phyloP scores from a whole-genome alignment of 2,329 filamentous ascomycete species.

The Zymoseptoria brevis region DNA sequence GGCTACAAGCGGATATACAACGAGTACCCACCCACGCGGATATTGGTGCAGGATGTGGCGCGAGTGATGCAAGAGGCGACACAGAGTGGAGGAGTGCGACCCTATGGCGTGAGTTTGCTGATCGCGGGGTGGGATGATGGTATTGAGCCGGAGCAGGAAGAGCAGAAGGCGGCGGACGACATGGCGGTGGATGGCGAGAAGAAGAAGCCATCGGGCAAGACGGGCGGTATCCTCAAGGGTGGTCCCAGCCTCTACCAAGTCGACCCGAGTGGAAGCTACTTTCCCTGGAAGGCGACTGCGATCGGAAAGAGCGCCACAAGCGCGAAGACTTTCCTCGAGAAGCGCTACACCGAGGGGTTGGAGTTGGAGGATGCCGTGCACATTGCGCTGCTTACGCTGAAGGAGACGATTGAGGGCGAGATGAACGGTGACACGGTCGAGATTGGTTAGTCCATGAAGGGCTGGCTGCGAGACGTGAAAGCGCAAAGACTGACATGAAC shows the following conservation, averaged over 20 bases:
- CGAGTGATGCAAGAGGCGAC: slow-evolving; percentile 98
- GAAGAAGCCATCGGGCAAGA: slow-evolving; percentile 75
- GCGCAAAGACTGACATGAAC: slow-evolving; percentile 6
- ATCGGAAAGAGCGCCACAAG: slow-evolving; percentile 98
- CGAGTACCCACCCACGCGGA: slow-evolving; percentile 98
- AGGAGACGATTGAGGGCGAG: slow-evolving; percentile 98
- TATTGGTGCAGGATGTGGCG: slow-evolving; percentile 97
- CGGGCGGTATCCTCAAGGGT: slow-evolving; percentile 88
- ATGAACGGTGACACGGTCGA: slow-evolving; percentile 98
- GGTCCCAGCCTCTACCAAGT: slow-evolving; percentile 98
- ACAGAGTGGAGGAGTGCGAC: slow-evolving; percentile 92
- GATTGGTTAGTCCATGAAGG: slow-evolving; percentile 60
- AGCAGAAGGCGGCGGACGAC: slow-evolving; percentile 52
- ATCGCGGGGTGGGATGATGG: slow-evolving; percentile 98
- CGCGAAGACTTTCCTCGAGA: slow-evolving; percentile 98
- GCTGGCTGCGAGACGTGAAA: not conserved
- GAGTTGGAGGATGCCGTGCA: slow-evolving; percentile 98
- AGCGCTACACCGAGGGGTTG: slow-evolving; percentile 93
- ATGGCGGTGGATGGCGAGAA: slow-evolving; percentile 49
- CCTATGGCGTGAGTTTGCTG: slow-evolving; percentile 91
- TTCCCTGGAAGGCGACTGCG: slow-evolving; percentile 98
- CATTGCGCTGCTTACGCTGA: slow-evolving; percentile 91
- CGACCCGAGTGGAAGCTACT: slow-evolving; percentile 97
- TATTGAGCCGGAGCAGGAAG: slow-evolving; percentile 73
- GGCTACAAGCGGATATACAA: slow-evolving; percentile 99